A percentile compares a stretch with the other conserved stretches of the same genome.
Conservation (phyloP, 2,329 filamentous ascomycete species). For the Trichoderma citrinoviride region DNA sequence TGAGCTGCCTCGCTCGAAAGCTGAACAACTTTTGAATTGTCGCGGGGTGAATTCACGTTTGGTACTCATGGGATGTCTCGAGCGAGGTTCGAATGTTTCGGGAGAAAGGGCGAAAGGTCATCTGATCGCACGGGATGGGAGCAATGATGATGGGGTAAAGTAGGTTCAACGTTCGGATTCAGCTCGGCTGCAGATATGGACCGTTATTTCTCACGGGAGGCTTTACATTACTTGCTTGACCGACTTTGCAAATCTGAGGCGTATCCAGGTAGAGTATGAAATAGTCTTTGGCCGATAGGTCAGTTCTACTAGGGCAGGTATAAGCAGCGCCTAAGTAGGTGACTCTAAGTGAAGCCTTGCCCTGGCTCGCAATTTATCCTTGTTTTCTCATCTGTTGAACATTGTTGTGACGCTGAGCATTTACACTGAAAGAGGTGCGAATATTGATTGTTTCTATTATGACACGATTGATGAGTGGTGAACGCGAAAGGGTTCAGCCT, state of each 20-base stretch:
- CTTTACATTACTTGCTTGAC: too few relatives aligned
- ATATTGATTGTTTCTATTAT: too few relatives aligned
- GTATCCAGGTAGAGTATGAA: too few relatives aligned
- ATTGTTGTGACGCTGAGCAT: neutral
- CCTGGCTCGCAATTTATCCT: neutral
- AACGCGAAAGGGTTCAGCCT: too few relatives aligned
- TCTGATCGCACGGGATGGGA: too few relatives aligned
- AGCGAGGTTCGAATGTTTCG: neutral
- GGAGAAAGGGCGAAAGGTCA: too few relatives aligned
- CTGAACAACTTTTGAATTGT: neutral
- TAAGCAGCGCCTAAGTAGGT: neutral
- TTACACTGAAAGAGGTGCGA: neutral
- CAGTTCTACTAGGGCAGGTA: neutral
- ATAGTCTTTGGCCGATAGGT: neutral
- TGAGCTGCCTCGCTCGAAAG: neutral
- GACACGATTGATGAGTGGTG: too few relatives aligned
- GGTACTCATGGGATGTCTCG: neutral
- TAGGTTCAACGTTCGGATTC: too few relatives aligned
- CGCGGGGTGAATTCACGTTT: neutral
- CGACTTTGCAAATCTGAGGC: too few relatives aligned
- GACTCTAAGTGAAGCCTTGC: neutral
- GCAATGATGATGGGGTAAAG: too few relatives aligned
- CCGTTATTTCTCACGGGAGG: too few relatives aligned
- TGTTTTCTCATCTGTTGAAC: neutral
- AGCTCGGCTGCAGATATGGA: too few relatives aligned